Evolutionary conservation across 495 filamentous ascomycete genomes (phyloP).

Genomic region (Margaritispora aquatica): DNA sequence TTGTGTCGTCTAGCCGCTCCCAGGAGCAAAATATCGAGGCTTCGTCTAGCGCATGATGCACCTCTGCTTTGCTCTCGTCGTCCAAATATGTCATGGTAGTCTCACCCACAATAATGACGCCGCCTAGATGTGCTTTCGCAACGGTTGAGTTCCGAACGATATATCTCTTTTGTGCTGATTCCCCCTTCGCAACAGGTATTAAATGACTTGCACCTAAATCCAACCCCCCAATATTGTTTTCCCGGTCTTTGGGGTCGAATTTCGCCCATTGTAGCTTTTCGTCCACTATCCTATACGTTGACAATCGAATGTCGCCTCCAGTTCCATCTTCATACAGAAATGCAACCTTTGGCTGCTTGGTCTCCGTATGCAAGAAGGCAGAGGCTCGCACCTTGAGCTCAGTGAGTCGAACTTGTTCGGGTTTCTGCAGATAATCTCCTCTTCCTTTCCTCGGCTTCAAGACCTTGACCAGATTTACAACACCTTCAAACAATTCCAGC

Average conservation of each 20-base stretch:
- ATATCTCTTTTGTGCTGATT: constrained; percentile 44
- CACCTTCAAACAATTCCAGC: constrained; percentile 82
- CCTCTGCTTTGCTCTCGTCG: constrained; percentile 56
- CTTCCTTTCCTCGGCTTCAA: constrained; percentile 52
- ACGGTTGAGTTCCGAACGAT: constrained; percentile 41
- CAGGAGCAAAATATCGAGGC: constrained; percentile 82
- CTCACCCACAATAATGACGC: constrained; percentile 79
- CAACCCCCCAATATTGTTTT: constrained; percentile 49
- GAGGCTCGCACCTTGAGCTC: constrained; percentile 83
- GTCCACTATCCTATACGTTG: constrained; percentile 49
- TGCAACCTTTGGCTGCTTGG: constrained; percentile 70
- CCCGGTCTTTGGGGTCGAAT: constrained; percentile 41
- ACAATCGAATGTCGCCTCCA: constrained; percentile 55
- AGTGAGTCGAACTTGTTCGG: constrained; percentile 67
- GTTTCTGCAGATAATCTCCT: constrained; percentile 53
- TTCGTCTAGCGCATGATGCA: constrained; percentile 56
- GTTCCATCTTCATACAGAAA: constrained; percentile 74
- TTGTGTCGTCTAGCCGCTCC: constrained; percentile 71
- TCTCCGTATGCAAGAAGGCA: constrained; percentile 70
- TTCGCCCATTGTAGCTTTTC: constrained; percentile 39
- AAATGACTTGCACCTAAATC: constrained; percentile 73
- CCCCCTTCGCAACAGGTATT: constrained; percentile 66
- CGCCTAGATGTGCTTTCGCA: constrained; percentile 49
- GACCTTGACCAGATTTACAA: constrained; percentile 71
- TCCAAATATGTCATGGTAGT: constrained; percentile 78